Percentiles rank a stretch among this genome's conserved stretches.
These are phyloP conservation scores for Phenoliferia sp. DNA, from an alignment of 1,284 basidiomycete species.

Conservation along the genomic window DNA sequence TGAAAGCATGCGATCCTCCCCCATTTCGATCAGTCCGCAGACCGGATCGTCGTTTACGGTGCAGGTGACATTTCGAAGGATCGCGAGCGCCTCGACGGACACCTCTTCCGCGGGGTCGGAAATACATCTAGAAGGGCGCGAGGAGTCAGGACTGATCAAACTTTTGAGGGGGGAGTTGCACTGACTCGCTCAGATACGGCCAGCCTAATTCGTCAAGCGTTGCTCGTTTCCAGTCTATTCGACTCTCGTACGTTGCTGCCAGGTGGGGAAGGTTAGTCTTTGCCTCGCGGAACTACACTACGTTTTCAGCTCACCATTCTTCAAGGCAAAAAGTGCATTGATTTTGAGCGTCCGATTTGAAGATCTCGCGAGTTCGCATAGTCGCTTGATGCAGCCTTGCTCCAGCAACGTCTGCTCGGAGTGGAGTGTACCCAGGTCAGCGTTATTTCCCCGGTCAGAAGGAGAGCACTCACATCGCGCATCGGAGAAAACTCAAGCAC, in stretches of 20 bases:
- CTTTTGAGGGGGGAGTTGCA: neutral
- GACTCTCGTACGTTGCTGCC: conserved; percentile 23
- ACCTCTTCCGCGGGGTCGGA: conserved; percentile 11
- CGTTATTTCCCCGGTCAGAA: no score
- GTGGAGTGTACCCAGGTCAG: no score
- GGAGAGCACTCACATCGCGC: conserved; percentile 26
- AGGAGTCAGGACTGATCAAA: neutral
- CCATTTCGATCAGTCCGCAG: conserved; percentile 28
- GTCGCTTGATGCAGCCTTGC: conserved; percentile 25
- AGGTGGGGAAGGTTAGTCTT: neutral
- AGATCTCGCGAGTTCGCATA: conserved; percentile 25
- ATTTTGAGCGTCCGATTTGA: conserved; percentile 7
- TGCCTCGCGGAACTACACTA: no score
- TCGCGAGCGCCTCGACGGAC: conserved; percentile 28
- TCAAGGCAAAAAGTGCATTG: conserved; percentile 22
- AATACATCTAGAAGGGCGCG: conserved; percentile 1
- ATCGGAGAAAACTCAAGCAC: conserved; percentile 81
- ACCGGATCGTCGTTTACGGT: conserved; percentile 21
- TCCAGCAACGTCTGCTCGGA: conserved; percentile 28
- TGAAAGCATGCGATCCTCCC: conserved; percentile 28
- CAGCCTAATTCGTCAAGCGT: conserved; percentile 29
- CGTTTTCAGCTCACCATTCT: conserved; percentile 18
- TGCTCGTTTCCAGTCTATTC: conserved; percentile 27
- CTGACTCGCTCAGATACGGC: conserved; percentile 29
- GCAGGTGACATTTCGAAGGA: conserved; percentile 34